A percentile compares a stretch with the other conserved stretches of the same genome.
Conservation (phyloP, 75 land plant species). For the Selaginella tamariscina region DNA sequence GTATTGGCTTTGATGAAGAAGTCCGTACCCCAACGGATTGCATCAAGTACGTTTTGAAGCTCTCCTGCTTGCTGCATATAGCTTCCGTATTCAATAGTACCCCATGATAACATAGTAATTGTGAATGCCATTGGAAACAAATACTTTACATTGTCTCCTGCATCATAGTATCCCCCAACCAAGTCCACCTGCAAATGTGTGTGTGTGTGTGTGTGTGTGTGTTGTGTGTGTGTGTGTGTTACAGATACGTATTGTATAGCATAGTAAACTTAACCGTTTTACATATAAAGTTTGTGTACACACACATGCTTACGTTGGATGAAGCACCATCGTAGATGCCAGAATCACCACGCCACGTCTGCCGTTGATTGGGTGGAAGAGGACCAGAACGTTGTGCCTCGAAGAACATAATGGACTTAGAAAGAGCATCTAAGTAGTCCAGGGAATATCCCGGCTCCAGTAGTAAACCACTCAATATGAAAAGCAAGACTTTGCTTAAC, state of each 20-base stretch:
- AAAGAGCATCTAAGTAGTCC: constrained; percentile 52
- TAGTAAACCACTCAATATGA: no score
- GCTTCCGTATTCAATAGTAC: constrained; percentile 47
- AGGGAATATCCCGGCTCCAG: not conserved
- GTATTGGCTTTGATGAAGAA: constrained; percentile 54
- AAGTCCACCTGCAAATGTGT: constrained; percentile 42
- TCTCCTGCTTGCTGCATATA: constrained; percentile 26
- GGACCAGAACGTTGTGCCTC: constrained; percentile 71
- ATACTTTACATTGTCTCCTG: constrained; percentile 90
- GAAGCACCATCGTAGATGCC: constrained; percentile 41
- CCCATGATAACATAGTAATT: constrained; percentile 73
- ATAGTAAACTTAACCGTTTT: no score
- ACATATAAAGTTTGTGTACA: no score
- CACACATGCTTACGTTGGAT: constrained; percentile 22
- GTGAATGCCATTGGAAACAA: constrained; percentile 85
- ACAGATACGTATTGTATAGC: no score
- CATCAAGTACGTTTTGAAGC: constrained; percentile 26
- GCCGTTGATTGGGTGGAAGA: constrained; percentile 36
- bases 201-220: no score
- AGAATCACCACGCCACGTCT: constrained; percentile 59
- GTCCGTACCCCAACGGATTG: constrained; percentile 70
- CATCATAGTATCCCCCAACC: constrained; percentile 73
- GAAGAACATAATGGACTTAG: constrained; percentile 52
- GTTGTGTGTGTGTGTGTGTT: no score
- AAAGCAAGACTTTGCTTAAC: no score